These are phyloP conservation scores for Brassica nigra DNA, from an alignment of 345 rosid genomes.

Conservation along the genomic window DNA sequence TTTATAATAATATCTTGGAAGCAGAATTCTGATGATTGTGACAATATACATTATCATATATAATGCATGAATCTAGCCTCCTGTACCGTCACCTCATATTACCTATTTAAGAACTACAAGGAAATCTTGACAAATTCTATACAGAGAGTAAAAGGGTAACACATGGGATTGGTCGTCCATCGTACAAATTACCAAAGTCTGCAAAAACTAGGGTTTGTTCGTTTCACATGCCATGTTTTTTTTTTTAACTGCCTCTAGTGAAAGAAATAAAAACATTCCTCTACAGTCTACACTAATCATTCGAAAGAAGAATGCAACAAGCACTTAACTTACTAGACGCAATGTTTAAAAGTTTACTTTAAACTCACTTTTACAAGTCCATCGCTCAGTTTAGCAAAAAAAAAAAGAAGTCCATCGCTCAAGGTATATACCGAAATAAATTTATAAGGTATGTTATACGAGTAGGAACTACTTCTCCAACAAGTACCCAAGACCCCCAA, in stretches of 20 bases:
- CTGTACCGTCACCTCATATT: conserved; percentile 19
- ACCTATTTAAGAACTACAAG: conserved; percentile 32
- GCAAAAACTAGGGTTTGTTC: conserved; percentile 42
- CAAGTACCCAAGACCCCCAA: conserved; percentile 4
- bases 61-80: conserved; percentile 9
- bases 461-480: not conserved
- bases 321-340: not conserved
- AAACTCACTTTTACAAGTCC: conserved; percentile 3
- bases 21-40: not conserved
- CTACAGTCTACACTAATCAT: conserved; percentile 10
- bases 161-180: conserved; percentile 43
- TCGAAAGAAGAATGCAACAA: conserved; percentile 28
- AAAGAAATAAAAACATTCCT: not conserved
- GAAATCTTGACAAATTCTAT: not conserved
- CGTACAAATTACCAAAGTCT: conserved; percentile 33
- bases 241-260: conserved; percentile 10
- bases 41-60: not conserved
- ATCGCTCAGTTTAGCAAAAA: not conserved
- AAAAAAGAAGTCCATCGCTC: not conserved
- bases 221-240: conserved; percentile 48
- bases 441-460: not conserved
- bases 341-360: not conserved
- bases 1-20: conserved; percentile 19
- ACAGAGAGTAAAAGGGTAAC: conserved; percentile 36
- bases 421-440: not conserved